Percentiles rank a stretch among this genome's conserved stretches.
Conservation (phyloP, 2,329 filamentous ascomycete species). For the Aureobasidium sp. region DNA sequence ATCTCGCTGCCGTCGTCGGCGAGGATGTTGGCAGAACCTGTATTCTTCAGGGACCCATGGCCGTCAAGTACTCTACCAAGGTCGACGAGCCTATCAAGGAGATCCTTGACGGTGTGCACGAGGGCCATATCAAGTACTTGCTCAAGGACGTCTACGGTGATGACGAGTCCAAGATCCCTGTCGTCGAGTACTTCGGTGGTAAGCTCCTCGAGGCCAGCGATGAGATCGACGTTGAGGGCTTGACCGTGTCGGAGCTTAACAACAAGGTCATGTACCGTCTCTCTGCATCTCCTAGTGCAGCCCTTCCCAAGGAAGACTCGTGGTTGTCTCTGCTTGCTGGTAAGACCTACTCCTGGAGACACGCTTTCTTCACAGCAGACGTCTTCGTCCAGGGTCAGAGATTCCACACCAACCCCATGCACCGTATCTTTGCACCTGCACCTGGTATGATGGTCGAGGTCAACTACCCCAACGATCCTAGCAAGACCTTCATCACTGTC, state of each 20-base stretch:
- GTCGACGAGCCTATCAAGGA: constrained; percentile 92
- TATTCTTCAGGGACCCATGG: constrained; percentile 94
- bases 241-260: constrained; percentile 71
- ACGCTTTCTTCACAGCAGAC: constrained; percentile 88
- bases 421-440: constrained; percentile 78
- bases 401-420: constrained; percentile 95
- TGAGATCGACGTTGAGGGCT: constrained; percentile 72
- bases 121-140: constrained; percentile 74
- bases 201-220: constrained; percentile 65
- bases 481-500: constrained; percentile 76
- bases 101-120: constrained; percentile 84
- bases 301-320: constrained; percentile 67
- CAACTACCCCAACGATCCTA: constrained; percentile 66
- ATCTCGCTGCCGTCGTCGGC: constrained; percentile 87
- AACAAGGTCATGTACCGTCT: constrained; percentile 79
- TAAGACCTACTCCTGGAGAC: constrained; percentile 79
- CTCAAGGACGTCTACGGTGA: constrained; percentile 71
- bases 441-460: constrained; percentile 88
- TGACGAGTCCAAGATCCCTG: constrained; percentile 66
- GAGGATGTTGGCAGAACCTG: constrained; percentile 95
- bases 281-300: constrained; percentile 62
- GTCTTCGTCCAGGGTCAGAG: constrained; percentile 92
- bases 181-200: constrained; percentile 91
- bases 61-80: constrained; percentile 79
- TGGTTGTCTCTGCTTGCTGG: constrained; percentile 89